phyloP scores from a whole-genome alignment of 768 basidiomycete genomes.

The Suillus occidentalis region DNA sequence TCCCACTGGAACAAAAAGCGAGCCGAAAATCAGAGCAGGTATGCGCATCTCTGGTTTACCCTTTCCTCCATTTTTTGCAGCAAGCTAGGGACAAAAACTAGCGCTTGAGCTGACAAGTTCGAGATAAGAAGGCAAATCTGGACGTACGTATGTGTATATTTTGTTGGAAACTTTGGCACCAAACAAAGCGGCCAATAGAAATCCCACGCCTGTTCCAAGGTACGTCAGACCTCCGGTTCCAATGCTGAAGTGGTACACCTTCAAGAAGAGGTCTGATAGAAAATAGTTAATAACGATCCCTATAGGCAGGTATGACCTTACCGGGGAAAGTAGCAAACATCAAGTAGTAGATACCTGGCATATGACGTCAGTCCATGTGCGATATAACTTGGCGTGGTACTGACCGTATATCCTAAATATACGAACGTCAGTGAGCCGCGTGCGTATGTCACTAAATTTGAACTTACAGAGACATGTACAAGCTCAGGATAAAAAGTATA shows the following conservation, averaged over 20 bases:
- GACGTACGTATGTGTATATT: constrained; percentile 49
- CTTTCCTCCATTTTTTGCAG: constrained; percentile 55
- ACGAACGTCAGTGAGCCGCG: neutral
- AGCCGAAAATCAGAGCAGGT: constrained; percentile 69
- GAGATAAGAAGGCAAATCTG: neutral
- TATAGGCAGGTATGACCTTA: constrained; percentile 24
- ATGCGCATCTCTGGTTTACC: constrained; percentile 78
- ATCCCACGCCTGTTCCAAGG: constrained; percentile 58
- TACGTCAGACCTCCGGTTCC: constrained; percentile 54
- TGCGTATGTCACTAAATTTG: neutral
- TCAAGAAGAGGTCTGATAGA: constrained; percentile 41
- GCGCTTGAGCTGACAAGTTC: neutral
- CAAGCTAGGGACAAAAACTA: constrained; percentile 35
- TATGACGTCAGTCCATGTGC: neutral
- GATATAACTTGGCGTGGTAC: constrained; percentile 18
- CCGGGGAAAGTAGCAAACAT: constrained; percentile 69
- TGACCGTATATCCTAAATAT: constrained; percentile 53
- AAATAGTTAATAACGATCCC: constrained; percentile 8
- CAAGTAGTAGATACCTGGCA: constrained; percentile 62
- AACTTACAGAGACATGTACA: constrained; percentile 72
- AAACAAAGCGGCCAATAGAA: constrained; percentile 45
- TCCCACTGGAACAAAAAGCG: constrained; percentile 69
- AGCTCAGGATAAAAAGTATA: constrained; percentile 68
- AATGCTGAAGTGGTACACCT: constrained; percentile 49
- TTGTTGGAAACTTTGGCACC: constrained; percentile 49